Percentiles rank a stretch among this genome's conserved stretches.
phyloP scores from a whole-genome alignment of 2,329 filamentous ascomycete species.

The Phaeophleospora eucalypticola region DNA sequence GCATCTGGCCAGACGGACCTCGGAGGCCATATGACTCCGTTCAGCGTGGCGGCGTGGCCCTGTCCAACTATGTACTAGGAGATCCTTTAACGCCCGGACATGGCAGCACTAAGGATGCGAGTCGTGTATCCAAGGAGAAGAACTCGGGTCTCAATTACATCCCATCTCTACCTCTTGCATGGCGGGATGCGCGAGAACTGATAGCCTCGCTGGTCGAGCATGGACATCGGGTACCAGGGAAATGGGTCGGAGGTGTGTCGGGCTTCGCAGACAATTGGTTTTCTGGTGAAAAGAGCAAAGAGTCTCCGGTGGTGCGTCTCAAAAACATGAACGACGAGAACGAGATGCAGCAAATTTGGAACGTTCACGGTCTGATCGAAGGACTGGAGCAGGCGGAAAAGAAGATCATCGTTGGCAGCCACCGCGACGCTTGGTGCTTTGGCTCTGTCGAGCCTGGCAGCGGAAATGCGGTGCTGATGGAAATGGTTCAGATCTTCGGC shows the following conservation, averaged over 20 bases:
- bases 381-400: conserved; percentile 82
- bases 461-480: conserved; percentile 86
- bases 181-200: conserved; percentile 79
- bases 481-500: conserved; percentile 80
- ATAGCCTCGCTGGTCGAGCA: conserved; percentile 71
- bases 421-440: conserved; percentile 88
- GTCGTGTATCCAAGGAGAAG: conserved; percentile 65
- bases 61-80: conserved; percentile 78
- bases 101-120: conserved; percentile 63
- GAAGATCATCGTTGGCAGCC: conserved; percentile 84
- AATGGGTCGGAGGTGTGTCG: conserved; percentile 73
- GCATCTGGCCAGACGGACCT: conserved; percentile 70
- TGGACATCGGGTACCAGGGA: conserved; percentile 63
- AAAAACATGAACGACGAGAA: conserved; percentile 84
- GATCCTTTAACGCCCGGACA: conserved; percentile 90
- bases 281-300: conserved; percentile 54
- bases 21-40: conserved; percentile 80
- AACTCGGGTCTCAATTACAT: conserved; percentile 73
- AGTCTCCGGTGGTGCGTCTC: conserved; percentile 66
- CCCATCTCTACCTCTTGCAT: conserved; percentile 83
- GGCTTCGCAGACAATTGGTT: conserved; percentile 66
- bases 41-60: conserved; percentile 73
- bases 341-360: conserved; percentile 81
- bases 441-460: conserved; percentile 82
- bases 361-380: conserved; percentile 76